Percentiles rank a stretch among this genome's conserved stretches.
Conservation (phyloP, 768 basidiomycete genomes). For the Cyathus striatus region DNA sequence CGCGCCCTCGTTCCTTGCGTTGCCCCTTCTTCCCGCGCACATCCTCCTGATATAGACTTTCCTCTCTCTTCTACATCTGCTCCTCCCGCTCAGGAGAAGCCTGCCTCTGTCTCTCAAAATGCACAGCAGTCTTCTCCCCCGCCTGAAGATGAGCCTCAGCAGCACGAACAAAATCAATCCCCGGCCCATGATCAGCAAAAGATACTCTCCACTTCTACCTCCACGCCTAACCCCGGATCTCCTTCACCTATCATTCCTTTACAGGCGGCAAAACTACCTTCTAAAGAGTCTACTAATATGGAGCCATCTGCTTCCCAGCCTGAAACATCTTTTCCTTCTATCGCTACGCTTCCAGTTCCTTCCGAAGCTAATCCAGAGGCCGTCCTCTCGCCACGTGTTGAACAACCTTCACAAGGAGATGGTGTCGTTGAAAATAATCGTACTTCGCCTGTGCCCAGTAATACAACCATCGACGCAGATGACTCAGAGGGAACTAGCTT, state of each 20-base stretch:
- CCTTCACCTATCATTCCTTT: neutral
- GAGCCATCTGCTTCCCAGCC: neutral
- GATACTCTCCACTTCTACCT: too few relatives aligned
- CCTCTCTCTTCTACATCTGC: constrained; percentile 19
- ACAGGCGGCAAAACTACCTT: constrained; percentile 1
- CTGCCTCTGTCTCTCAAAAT: too few relatives aligned
- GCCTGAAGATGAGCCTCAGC: constrained; percentile 10
- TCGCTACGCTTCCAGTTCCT: constrained; percentile 30
- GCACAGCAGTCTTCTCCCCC: too few relatives aligned
- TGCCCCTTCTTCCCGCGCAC: constrained; percentile 45
- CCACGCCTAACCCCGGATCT: neutral
- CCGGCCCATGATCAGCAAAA: neutral
- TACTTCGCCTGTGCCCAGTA: constrained; percentile 27
- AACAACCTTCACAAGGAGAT: constrained; percentile 82
- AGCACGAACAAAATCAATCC: neutral
- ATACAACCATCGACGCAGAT: constrained; percentile 45
- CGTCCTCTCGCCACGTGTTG: constrained; percentile 87
- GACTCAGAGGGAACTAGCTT: constrained; percentile 64
- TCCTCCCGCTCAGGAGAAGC: too few relatives aligned
- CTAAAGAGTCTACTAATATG: neutral
- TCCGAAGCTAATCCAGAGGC: constrained; percentile 79
- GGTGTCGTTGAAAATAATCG: constrained; percentile 32
- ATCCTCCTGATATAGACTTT: constrained; percentile 27
- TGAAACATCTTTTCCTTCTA: neutral
- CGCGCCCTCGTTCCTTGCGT: constrained; percentile 65